Evolutionary conservation across 768 basidiomycete species (phyloP).

Genomic region (Tylopilus felleus): DNA sequence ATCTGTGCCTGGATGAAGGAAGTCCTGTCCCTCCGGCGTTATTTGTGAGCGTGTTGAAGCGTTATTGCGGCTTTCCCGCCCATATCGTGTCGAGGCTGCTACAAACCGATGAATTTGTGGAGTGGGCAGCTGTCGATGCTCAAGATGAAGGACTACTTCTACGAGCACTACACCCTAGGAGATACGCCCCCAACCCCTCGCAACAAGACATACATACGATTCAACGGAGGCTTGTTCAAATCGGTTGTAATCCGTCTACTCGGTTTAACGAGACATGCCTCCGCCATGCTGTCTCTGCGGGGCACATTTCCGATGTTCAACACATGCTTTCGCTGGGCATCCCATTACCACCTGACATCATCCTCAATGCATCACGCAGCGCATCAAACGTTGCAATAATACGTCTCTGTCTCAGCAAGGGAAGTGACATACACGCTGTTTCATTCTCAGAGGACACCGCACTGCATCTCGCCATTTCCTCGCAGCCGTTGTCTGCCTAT

Average conservation of each 20-base stretch:
- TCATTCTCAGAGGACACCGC: not conserved
- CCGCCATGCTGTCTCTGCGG: not conserved
- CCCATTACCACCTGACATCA: not conserved
- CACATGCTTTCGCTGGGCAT: not conserved
- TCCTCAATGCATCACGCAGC: not conserved
- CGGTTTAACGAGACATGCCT: not conserved
- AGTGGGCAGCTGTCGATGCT: not conserved
- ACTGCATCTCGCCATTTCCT: not conserved
- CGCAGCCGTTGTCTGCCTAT: too few relatives aligned
- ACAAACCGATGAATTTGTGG: conserved; percentile 7
- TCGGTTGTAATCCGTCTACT: not conserved
- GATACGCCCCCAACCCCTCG: not conserved
- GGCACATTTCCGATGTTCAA: conserved; percentile 5
- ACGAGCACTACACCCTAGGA: not conserved
- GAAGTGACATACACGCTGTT: not conserved
- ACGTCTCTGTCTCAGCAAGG: not conserved
- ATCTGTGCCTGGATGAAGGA: not conserved
- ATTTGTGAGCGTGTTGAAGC: not conserved
- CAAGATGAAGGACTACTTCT: not conserved
- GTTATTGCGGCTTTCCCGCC: not conserved
- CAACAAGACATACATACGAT: not conserved
- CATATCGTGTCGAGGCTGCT: not conserved
- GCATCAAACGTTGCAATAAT: not conserved
- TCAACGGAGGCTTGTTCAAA: conserved; percentile 6
- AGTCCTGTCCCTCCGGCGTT: not conserved